Base-by-base conservation (phyloP, 352 stramenopile genomes). In the Phytophthora pisi region DNA sequence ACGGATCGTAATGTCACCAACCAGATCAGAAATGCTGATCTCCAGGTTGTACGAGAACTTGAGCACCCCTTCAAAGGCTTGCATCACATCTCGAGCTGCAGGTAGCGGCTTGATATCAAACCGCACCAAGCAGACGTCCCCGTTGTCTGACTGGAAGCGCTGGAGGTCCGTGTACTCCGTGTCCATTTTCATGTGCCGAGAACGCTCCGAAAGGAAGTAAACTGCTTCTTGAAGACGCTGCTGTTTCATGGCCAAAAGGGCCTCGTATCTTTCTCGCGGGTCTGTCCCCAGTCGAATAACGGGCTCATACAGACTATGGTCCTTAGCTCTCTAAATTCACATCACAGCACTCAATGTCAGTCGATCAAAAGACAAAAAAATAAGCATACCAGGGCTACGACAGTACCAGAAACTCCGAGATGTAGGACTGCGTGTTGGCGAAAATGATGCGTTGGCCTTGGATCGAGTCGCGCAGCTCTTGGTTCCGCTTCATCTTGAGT, bases 61-160 rank as follows among this genome's bases (percentile, higher is more conserved):
- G 9, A 77, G 58, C 45, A 82, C 67, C 5, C 64, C 70, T 36
- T 85, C 72, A 46, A 82, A 83, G 2, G 76, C 72, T 55, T 80
- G 71, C 34, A 66, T 70, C 24, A 82, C 74, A 26, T 53, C 63
- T 13, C 30, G 57, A 4, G 73, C 45, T 0, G 42, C 52, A 5
- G 40, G 43, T 46, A 88, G 65, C 18, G 79, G 77, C n/a, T 74
- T 84, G 20, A 86, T 72, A 59, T 88, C 79, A 45, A 84, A 86
- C 34, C 72, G 63, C 18, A 71, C 46, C 18, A 73, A 42, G 49
- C 58, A 75, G 23, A 76, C 64, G 51, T 81, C 76, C n/a, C 67
- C 65, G 31, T 79, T 69, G 15, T 34, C 57, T n/a, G 56, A 67
- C 56, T 77, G 71, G 20, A 79, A 80, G 13, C 73, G 68, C 64